Evolutionary conservation across 306 rosid genomes (phyloP).

Genomic region (Inga leiocalycina): DNA sequence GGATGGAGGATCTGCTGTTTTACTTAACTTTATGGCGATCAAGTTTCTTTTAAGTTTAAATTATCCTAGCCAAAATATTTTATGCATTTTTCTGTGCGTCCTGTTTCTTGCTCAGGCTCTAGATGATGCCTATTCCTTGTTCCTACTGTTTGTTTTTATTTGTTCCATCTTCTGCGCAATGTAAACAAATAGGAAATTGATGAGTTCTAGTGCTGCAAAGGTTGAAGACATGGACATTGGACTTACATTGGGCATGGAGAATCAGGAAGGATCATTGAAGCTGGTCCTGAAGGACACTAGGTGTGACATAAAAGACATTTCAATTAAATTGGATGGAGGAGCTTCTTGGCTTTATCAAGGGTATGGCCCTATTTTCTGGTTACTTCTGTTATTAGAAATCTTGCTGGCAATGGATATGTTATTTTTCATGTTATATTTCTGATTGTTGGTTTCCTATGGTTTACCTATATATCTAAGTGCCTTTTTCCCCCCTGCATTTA

Average conservation of each 20-base stretch:
- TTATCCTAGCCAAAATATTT: background rate
- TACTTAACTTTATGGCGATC: background rate
- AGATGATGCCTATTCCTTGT: slow-evolving; percentile 1
- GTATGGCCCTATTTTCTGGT: slow-evolving; percentile 44
- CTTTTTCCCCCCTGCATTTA: background rate
- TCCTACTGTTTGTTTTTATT: slow-evolving; percentile 20
- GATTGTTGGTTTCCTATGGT: slow-evolving; percentile 7
- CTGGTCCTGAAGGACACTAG: slow-evolving; percentile 64
- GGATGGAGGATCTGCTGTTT: slow-evolving; percentile 1
- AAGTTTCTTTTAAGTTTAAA: slow-evolving; percentile 1
- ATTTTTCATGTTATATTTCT: slow-evolving; percentile 12
- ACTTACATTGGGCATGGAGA: slow-evolving; percentile 73
- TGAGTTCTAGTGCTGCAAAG: slow-evolving; percentile 52
- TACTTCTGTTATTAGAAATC: slow-evolving; percentile 28
- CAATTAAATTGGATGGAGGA: slow-evolving; percentile 87
- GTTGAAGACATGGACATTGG: slow-evolving; percentile 86
- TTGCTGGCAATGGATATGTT: background rate
- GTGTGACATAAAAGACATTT: slow-evolving; percentile 68
- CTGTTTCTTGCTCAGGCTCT: slow-evolving; percentile 22
- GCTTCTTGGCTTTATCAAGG: slow-evolving; percentile 99
- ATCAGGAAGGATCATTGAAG: slow-evolving; percentile 73
- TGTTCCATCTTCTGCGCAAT: slow-evolving; percentile 32
- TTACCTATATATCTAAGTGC: background rate
- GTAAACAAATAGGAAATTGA: slow-evolving; percentile 42
- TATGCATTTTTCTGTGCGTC: background rate